These are phyloP conservation scores for Porpolomopsis calyptriformis DNA, from an alignment of 768 basidiomycete species.

Conservation along the genomic window DNA sequence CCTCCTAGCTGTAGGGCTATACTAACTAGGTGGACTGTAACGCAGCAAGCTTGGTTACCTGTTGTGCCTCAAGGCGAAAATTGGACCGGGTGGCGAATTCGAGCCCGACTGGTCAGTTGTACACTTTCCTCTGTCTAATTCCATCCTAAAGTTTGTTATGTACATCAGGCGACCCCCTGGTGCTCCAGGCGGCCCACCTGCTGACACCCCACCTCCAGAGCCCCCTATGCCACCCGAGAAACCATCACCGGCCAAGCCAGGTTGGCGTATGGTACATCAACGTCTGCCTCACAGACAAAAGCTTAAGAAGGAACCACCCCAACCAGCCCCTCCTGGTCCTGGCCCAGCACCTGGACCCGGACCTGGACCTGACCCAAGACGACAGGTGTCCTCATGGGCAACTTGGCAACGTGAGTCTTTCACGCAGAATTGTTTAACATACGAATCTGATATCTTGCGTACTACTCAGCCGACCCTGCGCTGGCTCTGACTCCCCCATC, in stretches of 20 bases:
- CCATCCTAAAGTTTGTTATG: constrained; percentile 4
- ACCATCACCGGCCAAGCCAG: constrained; percentile 37
- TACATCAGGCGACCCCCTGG: constrained; percentile 35
- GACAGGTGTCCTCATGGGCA: constrained; percentile 43
- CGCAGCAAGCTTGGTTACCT: constrained; percentile 74
- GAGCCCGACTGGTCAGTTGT: constrained; percentile 62
- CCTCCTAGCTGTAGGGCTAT: not conserved
- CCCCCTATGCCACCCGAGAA: constrained; percentile 26
- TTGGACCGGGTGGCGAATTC: constrained; percentile 79
- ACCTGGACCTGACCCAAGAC: constrained; percentile 40
- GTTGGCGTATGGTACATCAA: constrained; percentile 47
- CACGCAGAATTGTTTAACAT: not conserved
- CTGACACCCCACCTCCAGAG: constrained; percentile 32
- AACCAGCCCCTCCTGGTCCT: constrained; percentile 24
- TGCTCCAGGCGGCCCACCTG: constrained; percentile 33
- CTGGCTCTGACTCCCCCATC: constrained; percentile 52
- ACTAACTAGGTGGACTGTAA: constrained; percentile 3
- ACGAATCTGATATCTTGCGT: too few relatives aligned
- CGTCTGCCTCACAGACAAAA: constrained; percentile 30
- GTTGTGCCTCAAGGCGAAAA: constrained; percentile 59
- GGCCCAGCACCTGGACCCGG: constrained; percentile 20
- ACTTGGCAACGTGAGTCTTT: constrained; percentile 55
- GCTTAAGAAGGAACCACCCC: constrained; percentile 30
- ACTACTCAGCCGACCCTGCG: constrained; percentile 48
- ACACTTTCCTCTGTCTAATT: not conserved